phyloP scores from a whole-genome alignment of 495 filamentous ascomycete species.

The Tuber brumale region DNA sequence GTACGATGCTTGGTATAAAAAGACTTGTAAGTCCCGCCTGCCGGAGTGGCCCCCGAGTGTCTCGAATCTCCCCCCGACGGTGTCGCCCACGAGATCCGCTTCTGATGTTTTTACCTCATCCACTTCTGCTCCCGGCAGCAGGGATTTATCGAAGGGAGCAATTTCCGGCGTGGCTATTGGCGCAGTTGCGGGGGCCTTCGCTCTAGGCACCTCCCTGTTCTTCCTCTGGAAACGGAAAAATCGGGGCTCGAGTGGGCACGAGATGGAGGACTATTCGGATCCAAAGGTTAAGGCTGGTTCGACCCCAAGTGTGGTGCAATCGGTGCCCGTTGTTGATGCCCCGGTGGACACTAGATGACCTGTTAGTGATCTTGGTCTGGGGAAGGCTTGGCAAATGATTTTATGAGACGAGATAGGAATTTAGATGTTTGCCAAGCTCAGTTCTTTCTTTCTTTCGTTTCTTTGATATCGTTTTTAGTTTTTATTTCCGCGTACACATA shows the following conservation, averaged over 20 bases:
- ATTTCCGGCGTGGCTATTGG: background rate
- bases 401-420: background rate
- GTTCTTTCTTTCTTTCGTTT: background rate
- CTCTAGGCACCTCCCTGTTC: background rate
- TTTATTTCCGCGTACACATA: background rate
- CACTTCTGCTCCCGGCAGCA: too few species aligned
- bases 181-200: background rate
- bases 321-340: background rate
- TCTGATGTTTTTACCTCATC: background rate
- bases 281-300: background rate
- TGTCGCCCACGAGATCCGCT: background rate
- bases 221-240: too few species aligned
- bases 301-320: background rate
- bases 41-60: background rate
- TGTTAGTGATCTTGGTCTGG: background rate
- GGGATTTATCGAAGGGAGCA: background rate
- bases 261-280: background rate
- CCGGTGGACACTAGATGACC: background rate
- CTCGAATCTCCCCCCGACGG: background rate
- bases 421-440: background rate
- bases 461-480: too few species aligned
- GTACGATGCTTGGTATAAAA: constrained; percentile 6
- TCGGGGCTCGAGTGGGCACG: background rate
- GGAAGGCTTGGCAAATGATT: background rate
- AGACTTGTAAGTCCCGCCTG: background rate